These are phyloP conservation scores for Castanospermum australe DNA, from an alignment of 306 rosid species.

Conservation along the genomic window DNA sequence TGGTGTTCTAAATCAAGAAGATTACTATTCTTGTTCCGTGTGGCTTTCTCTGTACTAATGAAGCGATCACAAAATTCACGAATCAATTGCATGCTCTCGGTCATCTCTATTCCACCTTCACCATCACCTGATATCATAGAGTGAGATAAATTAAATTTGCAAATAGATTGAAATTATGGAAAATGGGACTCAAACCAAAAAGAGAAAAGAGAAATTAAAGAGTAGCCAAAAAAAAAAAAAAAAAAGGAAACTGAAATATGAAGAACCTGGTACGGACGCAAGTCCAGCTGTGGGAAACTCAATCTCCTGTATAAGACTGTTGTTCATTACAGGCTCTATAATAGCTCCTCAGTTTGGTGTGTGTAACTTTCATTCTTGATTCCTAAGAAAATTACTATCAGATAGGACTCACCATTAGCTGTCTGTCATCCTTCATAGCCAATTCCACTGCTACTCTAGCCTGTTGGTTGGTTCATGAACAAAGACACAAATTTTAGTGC, in stretches of 20 bases:
- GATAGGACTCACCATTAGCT: slow-evolving; percentile 72
- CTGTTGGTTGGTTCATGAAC: slow-evolving; percentile 45
- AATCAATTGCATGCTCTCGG: slow-evolving; percentile 86
- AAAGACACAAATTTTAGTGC: slow-evolving; percentile 15
- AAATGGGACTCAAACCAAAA: background rate
- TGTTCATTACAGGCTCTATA: slow-evolving; percentile 36
- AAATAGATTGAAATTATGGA: background rate
- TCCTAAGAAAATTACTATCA: slow-evolving; percentile 18
- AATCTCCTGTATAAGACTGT: slow-evolving; percentile 70
- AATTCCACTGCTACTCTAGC: slow-evolving; percentile 72
- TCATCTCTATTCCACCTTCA: slow-evolving; percentile 98
- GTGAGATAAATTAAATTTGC: slow-evolving; percentile 9
- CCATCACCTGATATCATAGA: slow-evolving; percentile 73
- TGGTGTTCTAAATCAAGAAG: slow-evolving; percentile 26
- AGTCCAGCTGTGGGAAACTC: slow-evolving; percentile 98
- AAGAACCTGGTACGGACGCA: slow-evolving; percentile 86
- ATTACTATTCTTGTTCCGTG: slow-evolving; percentile 81
- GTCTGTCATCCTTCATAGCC: slow-evolving; percentile 72
- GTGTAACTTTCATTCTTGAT: slow-evolving; percentile 15
- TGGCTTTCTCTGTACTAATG: slow-evolving; percentile 59
- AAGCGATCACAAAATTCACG: slow-evolving; percentile 74
- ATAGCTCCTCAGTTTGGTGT: slow-evolving; percentile 1
- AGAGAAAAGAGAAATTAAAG: background rate
- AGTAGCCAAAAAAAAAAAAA: background rate
- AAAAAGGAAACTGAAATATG: slow-evolving; percentile 8